Conservation (phyloP, 805 yeast genomes). For the Metschnikowia kofuensis region DNA sequence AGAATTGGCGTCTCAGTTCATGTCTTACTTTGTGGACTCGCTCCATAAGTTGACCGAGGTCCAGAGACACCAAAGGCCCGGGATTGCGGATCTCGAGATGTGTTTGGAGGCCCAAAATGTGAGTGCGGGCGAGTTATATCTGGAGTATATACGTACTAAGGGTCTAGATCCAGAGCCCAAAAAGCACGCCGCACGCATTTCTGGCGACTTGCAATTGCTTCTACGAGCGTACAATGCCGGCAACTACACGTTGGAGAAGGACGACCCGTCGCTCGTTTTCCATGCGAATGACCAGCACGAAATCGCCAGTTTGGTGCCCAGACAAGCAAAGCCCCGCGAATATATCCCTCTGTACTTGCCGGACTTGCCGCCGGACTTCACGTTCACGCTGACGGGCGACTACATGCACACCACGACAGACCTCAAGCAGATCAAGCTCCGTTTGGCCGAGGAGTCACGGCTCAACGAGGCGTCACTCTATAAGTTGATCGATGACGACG, state of each 20-base stretch:
- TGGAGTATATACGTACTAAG: slow-evolving; percentile 25
- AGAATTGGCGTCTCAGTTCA: slow-evolving; percentile 28
- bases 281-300: slow-evolving; percentile 52
- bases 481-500: slow-evolving; percentile 47
- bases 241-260: slow-evolving; percentile 26
- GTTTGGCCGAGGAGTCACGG: slow-evolving; percentile 76
- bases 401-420: slow-evolving; percentile 62
- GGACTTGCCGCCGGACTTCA: slow-evolving; percentile 88
- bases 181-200: slow-evolving; percentile 6
- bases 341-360: slow-evolving; percentile 81
- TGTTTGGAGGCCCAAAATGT: slow-evolving; percentile 44
- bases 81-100: slow-evolving; percentile 49
- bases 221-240: slow-evolving; percentile 17
- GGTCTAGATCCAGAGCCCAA: slow-evolving; percentile 1
- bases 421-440: slow-evolving; percentile 66
- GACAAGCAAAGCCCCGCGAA: slow-evolving; percentile 32
- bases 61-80: slow-evolving; percentile 58
- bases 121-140: slow-evolving; percentile 35
- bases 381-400: slow-evolving; percentile 75
- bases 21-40: slow-evolving; percentile 35
- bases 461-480: slow-evolving; percentile 77
- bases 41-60: slow-evolving; percentile 52
- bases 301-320: slow-evolving; percentile 55
- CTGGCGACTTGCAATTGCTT: slow-evolving; percentile 8
- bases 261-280: slow-evolving; percentile 47